Evolutionary conservation across 202 grass and related monocot species (phyloP), one percentile per base, ranked within the genome.

Genomic region (Alloteropsis angusta): DNA sequence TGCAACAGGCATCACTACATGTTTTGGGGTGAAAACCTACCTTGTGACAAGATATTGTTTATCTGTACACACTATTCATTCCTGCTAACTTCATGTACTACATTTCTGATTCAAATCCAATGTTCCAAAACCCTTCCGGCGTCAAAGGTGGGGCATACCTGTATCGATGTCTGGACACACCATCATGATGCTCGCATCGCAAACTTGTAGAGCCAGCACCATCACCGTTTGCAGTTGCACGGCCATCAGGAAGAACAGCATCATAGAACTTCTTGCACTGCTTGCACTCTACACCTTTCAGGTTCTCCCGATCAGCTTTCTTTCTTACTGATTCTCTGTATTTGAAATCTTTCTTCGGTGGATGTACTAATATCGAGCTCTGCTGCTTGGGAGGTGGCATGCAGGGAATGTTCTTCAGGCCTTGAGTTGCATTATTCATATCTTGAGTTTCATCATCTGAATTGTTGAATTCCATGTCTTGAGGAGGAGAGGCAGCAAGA

Each of bases 241-340:
- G 71, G 32, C 84, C 88, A 76, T 76, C 87, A 69, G 88, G 91
- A 58, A 97, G 85, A 89, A 99, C 86, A 35, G 90, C 96, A 59
- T 99, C 88, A 80, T 93, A 96, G 74, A 99, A 96, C 58, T 96
- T 96, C 88, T 99, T 96, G 79, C 96, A 96, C 84, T 96, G 96
- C 79, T 89, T 90, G 84, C 96, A 99, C 41, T 96, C 92, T 2
- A 99, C 61, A 52, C 95, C 95, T 80, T 90, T 94, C 60, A 95
- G 72, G 88, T 93, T 93, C 78, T 92, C 89, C 55, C 95, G 49
- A 12, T 98, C 92, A 15, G 83, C 80, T 56, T 91, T 99, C 86
- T 93, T 99, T 74, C 96, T 91, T 65, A 96, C 95, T 22, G 95
- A 86, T 73, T 98, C 92, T 14, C 79, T 84, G 44, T 92, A 98